phyloP scores from a whole-genome alignment of 2,329 filamentous ascomycete genomes.

The Teratosphaeria pseudoeucalypti region DNA sequence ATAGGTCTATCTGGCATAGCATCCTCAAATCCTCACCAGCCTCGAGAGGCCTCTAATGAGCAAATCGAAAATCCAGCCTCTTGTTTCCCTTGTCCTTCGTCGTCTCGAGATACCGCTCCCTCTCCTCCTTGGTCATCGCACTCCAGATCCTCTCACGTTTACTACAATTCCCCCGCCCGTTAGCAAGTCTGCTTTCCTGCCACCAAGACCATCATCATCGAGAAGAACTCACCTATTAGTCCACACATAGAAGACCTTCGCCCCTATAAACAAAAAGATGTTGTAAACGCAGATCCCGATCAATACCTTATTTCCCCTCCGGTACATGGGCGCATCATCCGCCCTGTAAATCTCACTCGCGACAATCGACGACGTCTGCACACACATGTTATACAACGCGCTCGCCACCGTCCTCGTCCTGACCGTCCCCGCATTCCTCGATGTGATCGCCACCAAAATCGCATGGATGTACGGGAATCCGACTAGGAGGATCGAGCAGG shows the following conservation, averaged over 20 bases:
- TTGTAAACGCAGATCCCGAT: conserved; percentile 42
- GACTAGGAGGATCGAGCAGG: conserved; percentile 29
- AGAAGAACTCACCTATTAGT: conserved; percentile 1
- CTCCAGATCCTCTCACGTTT: conserved; percentile 30
- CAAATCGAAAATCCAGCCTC: conserved; percentile 31
- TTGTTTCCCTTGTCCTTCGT: conserved; percentile 30
- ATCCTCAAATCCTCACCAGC: not conserved
- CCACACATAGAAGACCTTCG: conserved; percentile 44
- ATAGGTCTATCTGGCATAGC: not conserved
- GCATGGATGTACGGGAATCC: conserved; percentile 41
- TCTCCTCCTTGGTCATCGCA: conserved; percentile 38
- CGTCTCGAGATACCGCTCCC: conserved; percentile 37
- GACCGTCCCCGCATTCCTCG: conserved; percentile 53
- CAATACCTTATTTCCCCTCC: conserved; percentile 44
- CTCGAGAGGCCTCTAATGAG: conserved; percentile 7
- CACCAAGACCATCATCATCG: not conserved
- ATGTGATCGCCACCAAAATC: conserved; percentile 50
- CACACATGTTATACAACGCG: conserved; percentile 49
- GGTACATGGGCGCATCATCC: conserved; percentile 45
- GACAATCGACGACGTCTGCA: conserved; percentile 32
- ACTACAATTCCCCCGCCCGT: not conserved
- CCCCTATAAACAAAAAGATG: conserved; percentile 40
- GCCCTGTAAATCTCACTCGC: conserved; percentile 40
- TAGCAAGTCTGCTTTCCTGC: not conserved
- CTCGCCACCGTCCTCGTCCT: conserved; percentile 52